Base-by-base conservation (phyloP, 495 filamentous ascomycete genomes). In the Trichoderma reesei region DNA sequence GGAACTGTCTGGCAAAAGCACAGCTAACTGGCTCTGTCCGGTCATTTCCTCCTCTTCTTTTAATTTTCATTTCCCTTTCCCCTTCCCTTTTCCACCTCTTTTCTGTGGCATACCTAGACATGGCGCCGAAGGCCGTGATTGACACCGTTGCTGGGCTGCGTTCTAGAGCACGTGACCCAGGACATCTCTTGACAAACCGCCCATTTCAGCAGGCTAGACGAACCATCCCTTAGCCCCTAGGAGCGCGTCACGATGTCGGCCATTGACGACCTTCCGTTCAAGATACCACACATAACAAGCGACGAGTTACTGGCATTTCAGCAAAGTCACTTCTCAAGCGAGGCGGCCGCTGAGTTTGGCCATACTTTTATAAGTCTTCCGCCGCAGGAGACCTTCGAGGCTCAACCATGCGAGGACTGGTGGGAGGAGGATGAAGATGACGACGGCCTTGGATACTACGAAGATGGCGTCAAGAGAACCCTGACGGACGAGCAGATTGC, bases 401-500 rank as follows among this genome's bases (percentile, higher is more conserved):
- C 68, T 38, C 60, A 66, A 39, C 64, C 68, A 42, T 71, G 77
- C 26, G 70, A 78, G 36, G 68, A 78, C 7, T 66, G 73, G 3
- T 65, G 79, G 18, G 64, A 74, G 8, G 67, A 74, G 7, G 72
- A 80, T 11, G 78, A 82, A 5, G 82, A 87, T 14, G 88, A 94
- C 16, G 88, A 94, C 67, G 87, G 79, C 8, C 81, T 96, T 13
- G 95, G 92, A 31, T 94, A 91, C 73, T 98, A 97, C 70, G 77
- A 82, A 6, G 92, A 98, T 67, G 93, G 95, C 14, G 84, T 86
- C 63, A 96, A 96, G 72, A 86, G 95, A 6, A 96, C 92, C 7
- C 77, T 98, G 61, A 98, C 95, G 2, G 90, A 96, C 72, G 89
- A 90, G 64, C 89, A 98, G 75, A 90, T 97, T 54, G 85, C 81